Evolutionary conservation across 1,284 basidiomycete species (phyloP), one percentile per base, ranked within the genome.

Genomic region (Rhizopogon parksii): DNA sequence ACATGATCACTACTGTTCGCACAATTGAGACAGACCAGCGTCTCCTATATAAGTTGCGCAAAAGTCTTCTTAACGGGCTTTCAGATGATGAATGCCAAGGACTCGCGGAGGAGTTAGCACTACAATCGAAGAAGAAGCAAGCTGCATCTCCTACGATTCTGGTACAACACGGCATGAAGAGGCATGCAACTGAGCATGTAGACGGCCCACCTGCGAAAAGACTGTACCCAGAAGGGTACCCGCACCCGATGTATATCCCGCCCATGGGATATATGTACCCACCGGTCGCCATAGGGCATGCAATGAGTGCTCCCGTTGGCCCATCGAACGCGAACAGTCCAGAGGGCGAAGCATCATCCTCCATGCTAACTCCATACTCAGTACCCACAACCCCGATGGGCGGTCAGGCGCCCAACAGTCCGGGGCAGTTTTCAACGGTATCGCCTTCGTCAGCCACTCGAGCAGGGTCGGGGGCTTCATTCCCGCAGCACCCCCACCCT

Each of bases 11-110:
- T 39, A 70, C 73, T 19, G 74, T 76, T 11, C 70, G 73, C 42
- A 56, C 64, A 19, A 67, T 77, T 36, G 68, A 70, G 48, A 69
- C 65, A 17, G 73, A 72, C 40, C 74, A 76, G 56, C 71, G 82
- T 21, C 62, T 85, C 21, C 63, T 85, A 7, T 85, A 82, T 64
- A 75, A 79, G 52, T 65, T 78, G 5, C 71, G 83, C 8, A 76
- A 76, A 59, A 77, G 71, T 56, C 70, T 86, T 2, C 66, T 84
- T 0, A 74, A 80, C 6, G 77, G 78, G 1, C 63, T 85, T 2
- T 58, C 64, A 14, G 82, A 85, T 52, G 70, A 71, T 2, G 78
- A 84, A 47, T 86, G 83, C 54, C 62, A 69, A 0, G 74, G 76
- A 15, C 68, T 85, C 12, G 65, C 66, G 0, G 77, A 79, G 9